Base-by-base conservation (phyloP, 2,329 filamentous ascomycete species). In the Myotisia sp. region DNA sequence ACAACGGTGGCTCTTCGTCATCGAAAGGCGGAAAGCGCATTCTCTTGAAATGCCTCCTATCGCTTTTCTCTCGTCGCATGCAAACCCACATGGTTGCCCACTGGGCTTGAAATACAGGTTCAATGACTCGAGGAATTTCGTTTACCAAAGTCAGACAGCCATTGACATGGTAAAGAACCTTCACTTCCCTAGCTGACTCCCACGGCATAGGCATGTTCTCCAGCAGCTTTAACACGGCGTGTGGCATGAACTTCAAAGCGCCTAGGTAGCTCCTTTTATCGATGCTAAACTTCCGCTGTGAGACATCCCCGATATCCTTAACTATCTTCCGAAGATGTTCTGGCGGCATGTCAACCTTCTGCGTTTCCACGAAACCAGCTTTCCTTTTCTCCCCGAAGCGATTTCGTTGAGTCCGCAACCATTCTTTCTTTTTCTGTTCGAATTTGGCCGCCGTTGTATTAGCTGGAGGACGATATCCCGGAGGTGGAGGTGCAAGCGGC, bases 171-270 rank as follows among this genome's bases (percentile, higher is more conserved):
- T 98, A 98, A 8, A 98, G 68, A 18, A 98, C 90, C 62, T 95
- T 95, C 42, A 98, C 92, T 52, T 98, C 90, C 42, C 86, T 75
- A 17, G 84, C 76, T 37, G 85, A 90, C 63, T 98, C 90, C 90
- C 90, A 98, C 0, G 90, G 90, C 90, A 98, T 98, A 3, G 90
- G 90, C 90, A 98, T 98, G 51, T 98, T 98, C 64, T 98, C 90
- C 37, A 98, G 60, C 16, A 98, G 70, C 65, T 98, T 98, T 63
- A 98, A 63, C 7, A 98, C 90, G 4, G 90, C 90, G 55, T 98
- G 90, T 1, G 90, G 90, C 90, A 98, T 98, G 63, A 94, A 98
- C 63, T 98, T 98, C 43, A 98, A 63, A 21, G 92, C 90, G 42
- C 92, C 92, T 30, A 98, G 70, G 58, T 98, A 98, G 60, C 86